A percentile compares a stretch with the other conserved stretches of the same genome.
phyloP scores from a whole-genome alignment of 106 monocot species.

The Amphibolis antarctica region DNA sequence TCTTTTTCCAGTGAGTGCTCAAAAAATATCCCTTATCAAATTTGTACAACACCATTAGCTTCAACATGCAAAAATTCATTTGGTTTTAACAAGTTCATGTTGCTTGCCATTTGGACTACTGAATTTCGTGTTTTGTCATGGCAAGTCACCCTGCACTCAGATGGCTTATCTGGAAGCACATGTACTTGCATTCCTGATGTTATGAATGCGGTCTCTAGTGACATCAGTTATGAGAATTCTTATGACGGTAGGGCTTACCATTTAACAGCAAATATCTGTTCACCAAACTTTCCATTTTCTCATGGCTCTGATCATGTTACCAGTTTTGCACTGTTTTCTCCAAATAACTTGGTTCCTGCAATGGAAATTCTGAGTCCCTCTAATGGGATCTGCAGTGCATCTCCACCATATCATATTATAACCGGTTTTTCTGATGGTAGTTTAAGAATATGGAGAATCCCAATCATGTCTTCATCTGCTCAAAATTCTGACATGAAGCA shows the following conservation, averaged over 20 bases:
- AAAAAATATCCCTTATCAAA: slow-evolving; percentile 34
- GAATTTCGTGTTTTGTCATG: slow-evolving; percentile 59
- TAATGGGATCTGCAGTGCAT: slow-evolving; percentile 3
- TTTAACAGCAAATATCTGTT: slow-evolving; percentile 19
- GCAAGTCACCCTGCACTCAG: slow-evolving; percentile 52
- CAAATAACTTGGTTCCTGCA: slow-evolving; percentile 17
- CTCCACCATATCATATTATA: slow-evolving; percentile 44
- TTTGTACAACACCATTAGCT: slow-evolving; percentile 40
- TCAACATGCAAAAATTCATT: slow-evolving; percentile 24
- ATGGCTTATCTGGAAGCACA: slow-evolving; percentile 22
- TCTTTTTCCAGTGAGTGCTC: slow-evolving; percentile 27
- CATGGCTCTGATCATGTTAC: slow-evolving; percentile 22
- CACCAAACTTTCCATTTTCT: slow-evolving; percentile 35
- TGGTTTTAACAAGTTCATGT: slow-evolving; percentile 37
- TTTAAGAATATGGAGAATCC: slow-evolving; percentile 77
- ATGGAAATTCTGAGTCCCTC: slow-evolving; percentile 6
- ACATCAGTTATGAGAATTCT: slow-evolving; percentile 14
- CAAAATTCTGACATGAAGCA: slow-evolving; percentile 15
- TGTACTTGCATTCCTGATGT: slow-evolving; percentile 18
- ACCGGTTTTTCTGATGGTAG: slow-evolving; percentile 75
- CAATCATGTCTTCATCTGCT: slow-evolving; percentile 7
- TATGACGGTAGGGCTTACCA: slow-evolving; percentile 28
- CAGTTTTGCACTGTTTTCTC: slow-evolving; percentile 37
- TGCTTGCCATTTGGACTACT: slow-evolving; percentile 51
- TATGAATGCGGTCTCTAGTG: slow-evolving; percentile 5